phyloP scores from a whole-genome alignment of 106 monocot species.

The Chionographis japonica region DNA sequence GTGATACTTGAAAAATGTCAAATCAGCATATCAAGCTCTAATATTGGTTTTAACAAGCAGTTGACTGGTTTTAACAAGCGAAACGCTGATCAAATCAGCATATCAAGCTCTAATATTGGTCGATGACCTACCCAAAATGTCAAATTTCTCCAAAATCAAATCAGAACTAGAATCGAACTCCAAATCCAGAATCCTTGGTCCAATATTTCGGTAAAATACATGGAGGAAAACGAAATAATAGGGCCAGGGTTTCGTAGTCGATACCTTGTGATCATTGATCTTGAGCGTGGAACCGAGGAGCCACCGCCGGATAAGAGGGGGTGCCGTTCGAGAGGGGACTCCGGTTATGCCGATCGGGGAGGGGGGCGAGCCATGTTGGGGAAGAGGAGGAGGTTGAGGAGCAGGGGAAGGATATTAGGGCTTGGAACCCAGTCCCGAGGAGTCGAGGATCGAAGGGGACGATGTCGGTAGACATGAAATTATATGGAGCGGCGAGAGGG shows the following conservation, averaged over 20 bases:
- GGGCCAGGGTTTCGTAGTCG: neutral
- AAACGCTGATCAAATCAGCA: too few species aligned
- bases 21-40: too few species aligned
- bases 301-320: neutral
- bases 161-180: too few species aligned
- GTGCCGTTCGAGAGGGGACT: neutral
- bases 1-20: too few species aligned
- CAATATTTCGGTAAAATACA: too few species aligned
- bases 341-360: neutral
- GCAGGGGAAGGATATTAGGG: neutral
- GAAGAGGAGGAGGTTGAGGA: neutral
- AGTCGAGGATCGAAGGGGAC: neutral
- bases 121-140: too few species aligned
- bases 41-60: too few species aligned
- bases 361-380: neutral
- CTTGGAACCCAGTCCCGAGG: neutral
- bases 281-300: neutral
- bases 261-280: conserved; percentile 2
- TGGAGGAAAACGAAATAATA: neutral
- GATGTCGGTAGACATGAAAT: neutral
- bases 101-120: too few species aligned
- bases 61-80: too few species aligned
- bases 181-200: too few species aligned
- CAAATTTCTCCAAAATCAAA: too few species aligned
- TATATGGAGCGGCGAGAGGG: neutral